A percentile compares a stretch with the other conserved stretches of the same genome.
phyloP scores from a whole-genome alignment of 805 yeast species.

The Yamadazyma akitaensis region DNA sequence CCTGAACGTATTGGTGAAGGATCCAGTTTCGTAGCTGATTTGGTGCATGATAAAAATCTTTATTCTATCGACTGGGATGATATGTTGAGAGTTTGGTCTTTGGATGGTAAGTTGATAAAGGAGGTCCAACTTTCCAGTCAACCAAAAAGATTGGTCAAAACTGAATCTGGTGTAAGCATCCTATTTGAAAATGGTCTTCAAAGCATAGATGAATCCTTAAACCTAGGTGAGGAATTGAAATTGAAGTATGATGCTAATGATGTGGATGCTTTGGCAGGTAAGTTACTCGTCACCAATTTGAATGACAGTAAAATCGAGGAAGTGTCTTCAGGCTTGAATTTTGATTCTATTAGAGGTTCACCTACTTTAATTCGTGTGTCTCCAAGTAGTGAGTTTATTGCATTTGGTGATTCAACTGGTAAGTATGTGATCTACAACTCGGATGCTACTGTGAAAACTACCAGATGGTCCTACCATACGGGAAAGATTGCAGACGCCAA shows the following conservation, averaged over 20 bases:
- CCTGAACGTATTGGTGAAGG: slow-evolving; percentile 44
- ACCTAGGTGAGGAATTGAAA: slow-evolving; percentile 3
- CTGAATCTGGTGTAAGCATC: slow-evolving; percentile 26
- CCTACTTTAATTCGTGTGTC: slow-evolving; percentile 60
- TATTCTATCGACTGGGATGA: slow-evolving; percentile 91
- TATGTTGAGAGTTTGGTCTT: slow-evolving; percentile 45
- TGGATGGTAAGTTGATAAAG: slow-evolving; percentile 6
- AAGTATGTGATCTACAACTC: slow-evolving; percentile 73
- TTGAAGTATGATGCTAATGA: slow-evolving; percentile 24
- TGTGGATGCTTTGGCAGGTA: slow-evolving; percentile 21
- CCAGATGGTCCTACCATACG: slow-evolving; percentile 95
- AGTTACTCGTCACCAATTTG: slow-evolving; percentile 30
- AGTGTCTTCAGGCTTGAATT: slow-evolving; percentile 37
- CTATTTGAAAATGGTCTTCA: slow-evolving; percentile 30
- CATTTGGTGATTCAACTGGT: slow-evolving; percentile 85
- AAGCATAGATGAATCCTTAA: background rate
- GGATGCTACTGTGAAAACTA: slow-evolving; percentile 60
- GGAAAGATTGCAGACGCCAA: slow-evolving; percentile 71
- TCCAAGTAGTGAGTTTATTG: slow-evolving; percentile 63
- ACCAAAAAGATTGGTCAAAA: slow-evolving; percentile 32
- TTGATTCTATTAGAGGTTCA: slow-evolving; percentile 46
- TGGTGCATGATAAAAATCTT: slow-evolving; percentile 25
- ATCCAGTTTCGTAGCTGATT: slow-evolving; percentile 62
- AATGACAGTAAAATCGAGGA: slow-evolving; percentile 29
- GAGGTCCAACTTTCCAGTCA: slow-evolving; percentile 21